phyloP scores from a whole-genome alignment of 2,329 filamentous ascomycete species.

The Seiridium unicorne region DNA sequence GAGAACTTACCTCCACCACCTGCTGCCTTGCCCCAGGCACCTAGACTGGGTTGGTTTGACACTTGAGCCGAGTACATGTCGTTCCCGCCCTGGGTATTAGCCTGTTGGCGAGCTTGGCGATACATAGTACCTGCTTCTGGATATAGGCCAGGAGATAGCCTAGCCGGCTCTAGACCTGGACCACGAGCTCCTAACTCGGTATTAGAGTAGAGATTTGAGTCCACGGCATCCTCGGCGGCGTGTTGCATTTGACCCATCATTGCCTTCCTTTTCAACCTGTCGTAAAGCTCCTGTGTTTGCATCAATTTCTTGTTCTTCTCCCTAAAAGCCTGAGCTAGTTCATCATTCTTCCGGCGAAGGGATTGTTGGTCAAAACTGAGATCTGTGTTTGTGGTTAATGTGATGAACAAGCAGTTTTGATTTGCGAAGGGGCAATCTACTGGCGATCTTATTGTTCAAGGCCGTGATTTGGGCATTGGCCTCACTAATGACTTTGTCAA shows the following conservation, averaged over 20 bases:
- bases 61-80: constrained; percentile 9
- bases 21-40: background rate
- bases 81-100: background rate
- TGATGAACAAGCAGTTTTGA: background rate
- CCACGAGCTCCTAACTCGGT: constrained; percentile 13
- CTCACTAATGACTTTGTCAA: constrained; percentile 73
- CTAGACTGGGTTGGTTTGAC: background rate
- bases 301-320: constrained; percentile 70
- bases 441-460: constrained; percentile 62
- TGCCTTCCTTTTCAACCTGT: constrained; percentile 56
- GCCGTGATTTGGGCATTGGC: constrained; percentile 70
- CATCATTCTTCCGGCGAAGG: constrained; percentile 69
- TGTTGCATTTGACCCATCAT: constrained; percentile 54
- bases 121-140: background rate
- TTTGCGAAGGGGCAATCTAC: constrained; percentile 36
- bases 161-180: background rate
- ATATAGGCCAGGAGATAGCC: background rate
- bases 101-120: background rate
- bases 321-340: constrained; percentile 63
- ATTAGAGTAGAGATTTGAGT: constrained; percentile 34
- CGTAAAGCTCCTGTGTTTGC: constrained; percentile 66
- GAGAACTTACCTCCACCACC: background rate
- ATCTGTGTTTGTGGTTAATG: constrained; percentile 27
- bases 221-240: constrained; percentile 50
- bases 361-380: constrained; percentile 61